Base-by-base conservation (phyloP, 2,329 filamentous ascomycete genomes). In the Fusarium cyanostomum region DNA sequence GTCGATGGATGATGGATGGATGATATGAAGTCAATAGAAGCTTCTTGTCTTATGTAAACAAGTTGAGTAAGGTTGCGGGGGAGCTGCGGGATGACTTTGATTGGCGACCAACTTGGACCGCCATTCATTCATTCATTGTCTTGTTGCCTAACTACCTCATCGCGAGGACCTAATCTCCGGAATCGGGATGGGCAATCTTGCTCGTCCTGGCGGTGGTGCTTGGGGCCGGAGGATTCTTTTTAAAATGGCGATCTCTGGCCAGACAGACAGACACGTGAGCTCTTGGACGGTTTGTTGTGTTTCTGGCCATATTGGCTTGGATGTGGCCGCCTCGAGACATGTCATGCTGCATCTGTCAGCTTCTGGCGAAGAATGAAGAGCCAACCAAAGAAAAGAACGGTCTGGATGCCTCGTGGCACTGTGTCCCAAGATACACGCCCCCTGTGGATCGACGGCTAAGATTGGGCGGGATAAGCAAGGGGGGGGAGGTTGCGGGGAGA, bases 251-350 rank as follows among this genome's bases (percentile, higher is more conserved):
- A 65, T 65, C 38, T 62, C 34, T 35, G 56, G 27, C 46, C 61
- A 64, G 61, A 37, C n/a, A n/a, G n/a, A n/a, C n/a, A n/a, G n/a
- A n/a, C n/a, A n/a, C n/a, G n/a, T 64, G 61, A 64, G 51, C 46
- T 16, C 26, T 38, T 13, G 26, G 35, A 58, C 18, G 34, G 34
- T 12, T 52, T 39, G 28, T 12, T 52, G 31, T 43, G 52, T 48
- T 51, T 62, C 57, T 62, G 52, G 37, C 64, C 61, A 65, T 57
- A 38, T 27, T 64, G 44, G 26, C 38, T 37, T 52, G 21, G 34
- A 42, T 56, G 61, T 64, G 61, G 65, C 51, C 48, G 49, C 18
- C 51, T 50, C 43, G 45, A 52, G 57, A 57, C 61, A 62, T 64
- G 46, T 57, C 45, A 48, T 48, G 56, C 42, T 45, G 12, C 30